phyloP scores from a whole-genome alignment of 805 yeast species.

The Schwanniomyces pseudopolymorphus region DNA sequence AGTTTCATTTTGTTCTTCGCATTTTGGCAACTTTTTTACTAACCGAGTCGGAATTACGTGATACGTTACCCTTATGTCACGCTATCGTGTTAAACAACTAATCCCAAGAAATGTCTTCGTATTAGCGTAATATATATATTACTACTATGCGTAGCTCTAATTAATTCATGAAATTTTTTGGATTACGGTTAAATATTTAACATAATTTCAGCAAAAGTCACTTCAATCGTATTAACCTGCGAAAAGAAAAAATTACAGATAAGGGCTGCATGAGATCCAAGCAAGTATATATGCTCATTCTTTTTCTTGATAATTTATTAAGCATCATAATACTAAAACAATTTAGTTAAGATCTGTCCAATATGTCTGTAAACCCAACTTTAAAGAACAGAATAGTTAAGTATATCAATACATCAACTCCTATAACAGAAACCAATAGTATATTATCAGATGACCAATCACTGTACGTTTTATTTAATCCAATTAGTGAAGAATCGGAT shows the following conservation, averaged over 20 bases:
- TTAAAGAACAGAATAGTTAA: constrained; percentile 3
- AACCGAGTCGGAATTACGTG: too few species aligned
- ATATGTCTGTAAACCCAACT: constrained; percentile 6
- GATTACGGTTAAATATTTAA: neutral
- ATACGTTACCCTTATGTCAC: too few species aligned
- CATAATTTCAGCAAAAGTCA: neutral
- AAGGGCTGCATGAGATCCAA: neutral
- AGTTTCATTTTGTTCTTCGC: too few species aligned
- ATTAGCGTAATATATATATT: too few species aligned
- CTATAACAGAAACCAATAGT: constrained; percentile 11
- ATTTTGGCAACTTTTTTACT: too few species aligned
- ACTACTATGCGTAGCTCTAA: too few species aligned
- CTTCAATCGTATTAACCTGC: neutral
- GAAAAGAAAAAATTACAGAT: neutral
- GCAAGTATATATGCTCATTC: neutral
- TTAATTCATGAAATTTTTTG: too few species aligned
- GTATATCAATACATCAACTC: neutral
- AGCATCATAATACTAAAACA: too few species aligned
- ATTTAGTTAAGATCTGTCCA: too few species aligned
- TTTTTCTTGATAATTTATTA: neutral
- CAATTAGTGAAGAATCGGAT: constrained; percentile 21
- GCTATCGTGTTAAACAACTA: too few species aligned
- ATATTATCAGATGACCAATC: constrained; percentile 23
- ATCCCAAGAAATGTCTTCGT: too few species aligned
- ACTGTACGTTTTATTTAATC: constrained; percentile 29